phyloP scores from a whole-genome alignment of 768 basidiomycete species.

The Kwoniella newhampshirensis region DNA sequence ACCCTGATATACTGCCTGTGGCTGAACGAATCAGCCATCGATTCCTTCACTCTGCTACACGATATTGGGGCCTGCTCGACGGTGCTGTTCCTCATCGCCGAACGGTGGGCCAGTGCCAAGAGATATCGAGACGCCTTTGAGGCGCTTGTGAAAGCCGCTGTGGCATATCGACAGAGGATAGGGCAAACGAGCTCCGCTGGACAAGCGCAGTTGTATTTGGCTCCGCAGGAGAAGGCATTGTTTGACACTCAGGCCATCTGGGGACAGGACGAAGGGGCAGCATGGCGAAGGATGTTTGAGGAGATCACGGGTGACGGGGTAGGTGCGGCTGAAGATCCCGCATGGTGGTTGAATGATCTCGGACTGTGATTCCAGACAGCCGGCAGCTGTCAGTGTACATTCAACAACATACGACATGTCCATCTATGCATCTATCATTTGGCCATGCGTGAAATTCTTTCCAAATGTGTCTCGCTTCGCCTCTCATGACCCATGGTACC shows the following conservation, averaged over 20 bases:
- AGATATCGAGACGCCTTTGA: constrained; percentile 16
- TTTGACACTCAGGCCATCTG: constrained; percentile 2
- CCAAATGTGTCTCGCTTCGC: constrained; percentile 2
- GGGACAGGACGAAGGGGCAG: constrained; percentile 4
- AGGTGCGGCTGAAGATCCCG: background rate
- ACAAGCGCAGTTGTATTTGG: background rate
- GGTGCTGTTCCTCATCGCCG: constrained; percentile 16
- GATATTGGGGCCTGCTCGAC: constrained; percentile 17
- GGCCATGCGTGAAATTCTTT: constrained; percentile 2
- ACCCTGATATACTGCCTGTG: constrained; percentile 16
- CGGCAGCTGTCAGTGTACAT: too few relatives aligned
- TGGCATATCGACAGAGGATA: constrained; percentile 1
- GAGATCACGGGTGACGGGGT: constrained; percentile 4
- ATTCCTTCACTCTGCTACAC: background rate
- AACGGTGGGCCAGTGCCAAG: constrained; percentile 17
- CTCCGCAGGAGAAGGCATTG: constrained; percentile 8
- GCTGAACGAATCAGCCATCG: background rate
- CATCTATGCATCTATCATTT: too few relatives aligned
- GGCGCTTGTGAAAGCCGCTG: constrained; percentile 4
- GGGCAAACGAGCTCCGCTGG: background rate
- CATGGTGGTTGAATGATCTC: background rate
- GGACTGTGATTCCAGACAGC: too few relatives aligned
- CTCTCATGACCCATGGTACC: background rate
- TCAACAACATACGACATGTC: too few relatives aligned
- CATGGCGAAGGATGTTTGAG: constrained; percentile 10